Conservation (phyloP, 108 stramenopile species). For the Cyclotella kingstonii region DNA sequence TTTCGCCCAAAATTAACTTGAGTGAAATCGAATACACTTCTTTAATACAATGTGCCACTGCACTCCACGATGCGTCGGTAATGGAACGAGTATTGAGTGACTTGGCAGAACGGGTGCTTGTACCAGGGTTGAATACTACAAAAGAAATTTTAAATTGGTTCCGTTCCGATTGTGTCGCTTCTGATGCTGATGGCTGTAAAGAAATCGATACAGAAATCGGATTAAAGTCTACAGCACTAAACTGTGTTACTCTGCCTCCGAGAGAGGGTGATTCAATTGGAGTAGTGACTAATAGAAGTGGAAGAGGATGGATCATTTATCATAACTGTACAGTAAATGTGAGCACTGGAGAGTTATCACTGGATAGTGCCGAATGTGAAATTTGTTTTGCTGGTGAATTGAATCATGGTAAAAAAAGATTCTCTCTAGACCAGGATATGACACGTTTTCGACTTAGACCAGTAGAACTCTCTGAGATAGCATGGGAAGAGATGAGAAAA, state of each 20-base stretch:
- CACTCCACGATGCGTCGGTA: slow-evolving; percentile 43
- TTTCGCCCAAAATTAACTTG: slow-evolving; percentile 42
- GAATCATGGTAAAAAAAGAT: not conserved
- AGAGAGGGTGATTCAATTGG: slow-evolving; percentile 27
- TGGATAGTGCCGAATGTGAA: slow-evolving; percentile 50
- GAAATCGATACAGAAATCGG: no score
- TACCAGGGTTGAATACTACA: slow-evolving; percentile 62
- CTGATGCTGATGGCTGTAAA: not conserved
- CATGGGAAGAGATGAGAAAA: slow-evolving; percentile 63
- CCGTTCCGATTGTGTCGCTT: slow-evolving; percentile 21
- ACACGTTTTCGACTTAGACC: slow-evolving; percentile 44
- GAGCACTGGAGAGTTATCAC: slow-evolving; percentile 47
- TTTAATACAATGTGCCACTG: slow-evolving; percentile 55
- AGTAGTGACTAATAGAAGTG: slow-evolving; percentile 16
- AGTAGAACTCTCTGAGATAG: slow-evolving; percentile 49
- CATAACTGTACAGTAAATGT: slow-evolving; percentile 52
- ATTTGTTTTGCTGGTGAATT: not conserved
- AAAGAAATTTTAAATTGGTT: slow-evolving; percentile 73
- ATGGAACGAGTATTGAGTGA: slow-evolving; percentile 68
- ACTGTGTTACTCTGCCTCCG: slow-evolving; percentile 33
- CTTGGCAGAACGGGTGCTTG: slow-evolving; percentile 72
- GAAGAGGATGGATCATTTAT: slow-evolving; percentile 52
- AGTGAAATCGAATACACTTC: slow-evolving; percentile 72
- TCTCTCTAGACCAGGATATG: not conserved
- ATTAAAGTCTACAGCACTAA: slow-evolving; percentile 38